Conservation (phyloP, 139 green algal species). For the Picochlorum costavermella region DNA sequence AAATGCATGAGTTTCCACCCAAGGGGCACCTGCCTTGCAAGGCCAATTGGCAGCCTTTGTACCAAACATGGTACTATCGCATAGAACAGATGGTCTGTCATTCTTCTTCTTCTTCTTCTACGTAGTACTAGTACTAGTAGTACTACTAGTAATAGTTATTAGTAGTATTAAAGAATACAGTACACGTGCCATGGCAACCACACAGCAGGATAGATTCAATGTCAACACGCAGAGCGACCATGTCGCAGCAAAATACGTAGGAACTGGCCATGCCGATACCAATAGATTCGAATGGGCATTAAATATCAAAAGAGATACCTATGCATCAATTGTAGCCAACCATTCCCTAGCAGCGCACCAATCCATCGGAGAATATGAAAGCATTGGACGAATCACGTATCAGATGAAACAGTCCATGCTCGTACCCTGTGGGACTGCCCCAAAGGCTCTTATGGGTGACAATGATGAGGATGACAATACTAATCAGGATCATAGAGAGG, state of each 20-base stretch:
- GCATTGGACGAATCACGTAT: conserved; percentile 81
- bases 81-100: too few species aligned
- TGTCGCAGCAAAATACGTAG: conserved; percentile 92
- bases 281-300: conserved; percentile 92
- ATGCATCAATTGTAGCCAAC: conserved; percentile 89
- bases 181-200: conserved; percentile 30
- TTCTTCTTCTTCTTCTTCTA: too few species aligned
- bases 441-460: conserved; percentile 46
- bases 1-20: too few species aligned
- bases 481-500: too few species aligned
- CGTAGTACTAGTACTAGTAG: too few species aligned
- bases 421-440: conserved; percentile 73
- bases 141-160: too few species aligned
- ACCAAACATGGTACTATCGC: too few species aligned
- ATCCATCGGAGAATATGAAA: conserved; percentile 90
- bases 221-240: conserved; percentile 99
- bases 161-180: too few species aligned
- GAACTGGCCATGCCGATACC: conserved; percentile 86
- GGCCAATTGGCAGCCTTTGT: too few species aligned
- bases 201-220: conserved; percentile 82
- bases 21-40: too few species aligned
- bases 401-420: conserved; percentile 89
- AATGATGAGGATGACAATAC: conserved; percentile 24
- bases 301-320: conserved; percentile 96
- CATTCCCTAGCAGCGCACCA: conserved; percentile 85